These are phyloP conservation scores for Xerocomellus chrysenteron DNA, from an alignment of 768 basidiomycete genomes.

Conservation along the genomic window DNA sequence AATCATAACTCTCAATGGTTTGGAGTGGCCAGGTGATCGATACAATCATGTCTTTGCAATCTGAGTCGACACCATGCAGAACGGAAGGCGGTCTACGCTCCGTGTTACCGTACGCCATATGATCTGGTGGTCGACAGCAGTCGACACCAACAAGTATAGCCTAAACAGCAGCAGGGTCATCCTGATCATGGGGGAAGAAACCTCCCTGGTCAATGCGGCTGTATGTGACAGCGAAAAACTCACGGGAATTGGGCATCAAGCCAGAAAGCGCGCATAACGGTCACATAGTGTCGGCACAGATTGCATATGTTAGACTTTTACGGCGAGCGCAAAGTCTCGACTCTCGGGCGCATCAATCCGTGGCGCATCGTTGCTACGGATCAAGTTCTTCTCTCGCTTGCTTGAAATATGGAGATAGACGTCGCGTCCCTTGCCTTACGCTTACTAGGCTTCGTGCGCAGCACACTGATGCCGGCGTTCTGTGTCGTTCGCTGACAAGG, in stretches of 20 bases:
- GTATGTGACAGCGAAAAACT: not conserved
- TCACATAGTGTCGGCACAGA: no score
- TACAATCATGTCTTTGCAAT: no score
- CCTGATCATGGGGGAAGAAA: not conserved
- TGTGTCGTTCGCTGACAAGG: not conserved
- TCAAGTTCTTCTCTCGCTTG: slow-evolving; percentile 17
- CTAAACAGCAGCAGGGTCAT: no score
- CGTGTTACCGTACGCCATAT: no score
- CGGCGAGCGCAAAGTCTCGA: not conserved
- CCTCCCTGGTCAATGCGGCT: not conserved
- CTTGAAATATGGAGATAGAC: not conserved
- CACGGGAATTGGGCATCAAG: not conserved
- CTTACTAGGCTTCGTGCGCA: not conserved
- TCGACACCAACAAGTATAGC: not conserved
- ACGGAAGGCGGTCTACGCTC: no score
- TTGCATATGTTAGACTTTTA: not conserved
- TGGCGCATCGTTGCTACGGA: slow-evolving; percentile 10
- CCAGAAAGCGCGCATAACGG: not conserved
- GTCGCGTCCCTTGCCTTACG: not conserved
- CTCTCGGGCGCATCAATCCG: slow-evolving; percentile 5
- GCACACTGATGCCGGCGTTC: not conserved
- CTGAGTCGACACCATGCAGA: no score
- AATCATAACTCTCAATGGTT: no score
- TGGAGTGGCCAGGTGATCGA: no score
- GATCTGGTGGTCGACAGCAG: not conserved